These are phyloP conservation scores for Amanita exitialis DNA, from an alignment of 768 basidiomycete genomes.

Conservation along the genomic window DNA sequence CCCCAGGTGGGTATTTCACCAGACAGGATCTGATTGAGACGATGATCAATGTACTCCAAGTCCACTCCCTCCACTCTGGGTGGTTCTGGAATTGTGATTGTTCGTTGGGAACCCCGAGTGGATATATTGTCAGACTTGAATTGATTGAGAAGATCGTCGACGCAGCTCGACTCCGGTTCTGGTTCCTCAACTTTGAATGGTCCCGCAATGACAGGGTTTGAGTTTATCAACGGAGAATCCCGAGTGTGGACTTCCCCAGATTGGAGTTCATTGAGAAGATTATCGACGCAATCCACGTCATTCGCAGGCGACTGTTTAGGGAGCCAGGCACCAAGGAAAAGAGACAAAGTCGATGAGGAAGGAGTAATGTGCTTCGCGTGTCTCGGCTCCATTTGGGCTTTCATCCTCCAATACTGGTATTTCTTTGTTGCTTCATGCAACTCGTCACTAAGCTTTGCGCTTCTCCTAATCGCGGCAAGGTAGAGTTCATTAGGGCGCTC, in stretches of 20 bases:
- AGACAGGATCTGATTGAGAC: no score
- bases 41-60: no score
- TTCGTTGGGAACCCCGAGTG: no score
- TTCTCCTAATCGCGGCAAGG: not conserved
- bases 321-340: not conserved
- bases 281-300: not conserved
- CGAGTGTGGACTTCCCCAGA: not conserved
- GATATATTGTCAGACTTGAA: no score
- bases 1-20: not conserved
- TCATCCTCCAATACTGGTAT: conserved; percentile 1
- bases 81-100: no score
- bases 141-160: not conserved
- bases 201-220: not conserved
- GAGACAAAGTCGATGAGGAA: not conserved
- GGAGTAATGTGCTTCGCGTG: not conserved
- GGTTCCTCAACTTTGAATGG: not conserved
- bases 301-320: not conserved
- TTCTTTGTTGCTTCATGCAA: not conserved
- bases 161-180: not conserved
- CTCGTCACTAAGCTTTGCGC: not conserved
- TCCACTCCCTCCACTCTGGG: no score
- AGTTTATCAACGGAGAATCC: not conserved
- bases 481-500: not conserved
- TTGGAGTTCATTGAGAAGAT: not conserved
- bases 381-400: not conserved